A percentile compares a stretch with the other conserved stretches of the same genome.
phyloP scores from a whole-genome alignment of 352 stramenopile species.

The Albugo candida region DNA sequence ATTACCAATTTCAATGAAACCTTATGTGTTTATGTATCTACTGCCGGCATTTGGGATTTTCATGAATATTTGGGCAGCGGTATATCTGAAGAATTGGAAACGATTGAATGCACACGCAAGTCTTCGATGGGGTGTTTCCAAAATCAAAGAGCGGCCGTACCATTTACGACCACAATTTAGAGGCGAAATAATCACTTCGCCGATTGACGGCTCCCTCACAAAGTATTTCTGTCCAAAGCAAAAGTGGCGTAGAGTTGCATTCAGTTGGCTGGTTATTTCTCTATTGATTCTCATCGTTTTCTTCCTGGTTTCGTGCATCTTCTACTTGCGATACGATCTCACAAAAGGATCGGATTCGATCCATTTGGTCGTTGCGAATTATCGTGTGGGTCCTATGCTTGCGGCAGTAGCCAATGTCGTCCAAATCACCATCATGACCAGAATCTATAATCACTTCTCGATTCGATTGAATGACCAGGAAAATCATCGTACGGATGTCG shows the following conservation, averaged over 20 bases:
- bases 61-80: slow-evolving; percentile 64
- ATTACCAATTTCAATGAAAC: too few relatives aligned
- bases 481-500: slow-evolving; percentile 93
- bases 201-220: slow-evolving; percentile 48
- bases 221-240: slow-evolving; percentile 54
- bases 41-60: slow-evolving; percentile 65
- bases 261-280: slow-evolving; percentile 35
- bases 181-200: slow-evolving; percentile 45
- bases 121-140: slow-evolving; percentile 57
- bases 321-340: slow-evolving; percentile 43
- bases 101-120: slow-evolving; percentile 45
- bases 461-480: slow-evolving; percentile 69
- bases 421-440: slow-evolving; percentile 70
- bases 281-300: slow-evolving; percentile 52
- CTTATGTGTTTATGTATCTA: slow-evolving; percentile 36
- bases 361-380: slow-evolving; percentile 33
- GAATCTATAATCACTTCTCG: slow-evolving; percentile 39
- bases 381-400: slow-evolving; percentile 19
- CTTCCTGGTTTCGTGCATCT: slow-evolving; percentile 43
- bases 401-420: slow-evolving; percentile 58
- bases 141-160: slow-evolving; percentile 42
- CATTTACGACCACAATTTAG: slow-evolving; percentile 51
- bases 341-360: slow-evolving; percentile 24
- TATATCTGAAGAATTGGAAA: slow-evolving; percentile 76
- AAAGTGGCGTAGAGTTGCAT: slow-evolving; percentile 19